Conservation (phyloP, 805 yeast species). For the Ogataea ramenticola region DNA sequence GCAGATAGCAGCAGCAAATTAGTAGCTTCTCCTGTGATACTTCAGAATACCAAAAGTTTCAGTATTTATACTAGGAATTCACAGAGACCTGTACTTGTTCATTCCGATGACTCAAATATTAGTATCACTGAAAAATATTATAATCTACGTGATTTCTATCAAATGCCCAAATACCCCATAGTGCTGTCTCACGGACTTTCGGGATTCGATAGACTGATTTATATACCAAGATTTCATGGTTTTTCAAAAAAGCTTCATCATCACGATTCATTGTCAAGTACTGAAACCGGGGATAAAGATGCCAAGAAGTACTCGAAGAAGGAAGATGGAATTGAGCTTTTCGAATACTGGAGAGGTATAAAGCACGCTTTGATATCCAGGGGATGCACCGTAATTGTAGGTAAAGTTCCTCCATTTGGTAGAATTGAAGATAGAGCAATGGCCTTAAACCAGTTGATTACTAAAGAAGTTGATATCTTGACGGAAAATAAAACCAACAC, state of each 20-base stretch:
- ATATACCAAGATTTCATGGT: conserved; percentile 19
- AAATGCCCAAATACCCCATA: conserved; percentile 63
- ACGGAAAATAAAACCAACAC: conserved; percentile 12
- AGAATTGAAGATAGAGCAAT: conserved; percentile 63
- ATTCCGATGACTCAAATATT: neutral
- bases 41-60: too few relatives aligned
- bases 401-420: conserved; percentile 80
- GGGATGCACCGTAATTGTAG: conserved; percentile 65
- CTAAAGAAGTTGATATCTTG: conserved; percentile 7
- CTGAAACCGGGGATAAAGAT: neutral
- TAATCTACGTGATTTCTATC: conserved; percentile 28
- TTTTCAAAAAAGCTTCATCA: neutral
- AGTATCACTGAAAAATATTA: neutral
- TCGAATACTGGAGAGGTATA: conserved; percentile 83
- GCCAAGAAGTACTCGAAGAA: neutral
- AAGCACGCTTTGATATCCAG: conserved; percentile 47
- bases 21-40: too few relatives aligned
- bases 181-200: conserved; percentile 83
- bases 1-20: too few relatives aligned
- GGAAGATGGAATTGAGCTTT: conserved; percentile 27
- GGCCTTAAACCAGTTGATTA: conserved; percentile 45
- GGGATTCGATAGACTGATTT: conserved; percentile 63
- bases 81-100: neutral
- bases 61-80: neutral
- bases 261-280: neutral